Evolutionary conservation across 2,329 filamentous ascomycete genomes (phyloP).

Genomic region (Trichoderma sp.): DNA sequence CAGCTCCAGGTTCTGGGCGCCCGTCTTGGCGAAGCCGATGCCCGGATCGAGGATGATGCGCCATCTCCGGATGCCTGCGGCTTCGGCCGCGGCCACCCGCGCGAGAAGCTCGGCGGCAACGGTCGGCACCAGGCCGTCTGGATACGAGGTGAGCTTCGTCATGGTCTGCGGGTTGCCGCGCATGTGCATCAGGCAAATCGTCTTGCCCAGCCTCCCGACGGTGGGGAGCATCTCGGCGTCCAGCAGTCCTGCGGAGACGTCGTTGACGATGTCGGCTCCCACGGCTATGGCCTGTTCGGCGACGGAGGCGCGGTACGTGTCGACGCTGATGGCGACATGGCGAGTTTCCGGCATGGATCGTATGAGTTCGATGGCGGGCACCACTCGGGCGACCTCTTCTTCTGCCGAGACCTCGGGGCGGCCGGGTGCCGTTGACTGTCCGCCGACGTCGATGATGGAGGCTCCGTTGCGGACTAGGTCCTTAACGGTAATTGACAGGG

Average conservation of each 20-base stretch:
- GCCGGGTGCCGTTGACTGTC: slow-evolving; percentile 85
- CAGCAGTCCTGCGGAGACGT: slow-evolving; percentile 80
- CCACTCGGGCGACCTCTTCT: slow-evolving; percentile 76
- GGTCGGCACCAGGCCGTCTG: slow-evolving; percentile 64
- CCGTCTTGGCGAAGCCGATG: slow-evolving; percentile 88
- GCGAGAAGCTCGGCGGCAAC: slow-evolving; percentile 68
- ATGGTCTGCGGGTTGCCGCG: slow-evolving; percentile 84
- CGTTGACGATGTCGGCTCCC: slow-evolving; percentile 92
- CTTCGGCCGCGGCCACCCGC: slow-evolving; percentile 73
- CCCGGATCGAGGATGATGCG: slow-evolving; percentile 93
- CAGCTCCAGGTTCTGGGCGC: slow-evolving; percentile 78
- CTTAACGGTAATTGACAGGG: slow-evolving; percentile 62
- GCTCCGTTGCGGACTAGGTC: slow-evolving; percentile 69
- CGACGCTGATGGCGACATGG: slow-evolving; percentile 76
- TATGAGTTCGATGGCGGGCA: slow-evolving; percentile 77
- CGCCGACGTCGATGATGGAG: slow-evolving; percentile 87
- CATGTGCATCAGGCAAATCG: slow-evolving; percentile 90
- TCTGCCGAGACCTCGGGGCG: slow-evolving; percentile 67
- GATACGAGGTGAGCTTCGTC: slow-evolving; percentile 69
- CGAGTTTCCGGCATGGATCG: slow-evolving; percentile 64
- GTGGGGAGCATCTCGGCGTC: slow-evolving; percentile 82
- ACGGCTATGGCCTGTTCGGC: slow-evolving; percentile 74
- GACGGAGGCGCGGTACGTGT: slow-evolving; percentile 87
- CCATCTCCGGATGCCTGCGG: slow-evolving; percentile 85
- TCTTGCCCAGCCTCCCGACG: slow-evolving; percentile 74